phyloP scores from a whole-genome alignment of 768 basidiomycete species.

The Tulasnella sp. region DNA sequence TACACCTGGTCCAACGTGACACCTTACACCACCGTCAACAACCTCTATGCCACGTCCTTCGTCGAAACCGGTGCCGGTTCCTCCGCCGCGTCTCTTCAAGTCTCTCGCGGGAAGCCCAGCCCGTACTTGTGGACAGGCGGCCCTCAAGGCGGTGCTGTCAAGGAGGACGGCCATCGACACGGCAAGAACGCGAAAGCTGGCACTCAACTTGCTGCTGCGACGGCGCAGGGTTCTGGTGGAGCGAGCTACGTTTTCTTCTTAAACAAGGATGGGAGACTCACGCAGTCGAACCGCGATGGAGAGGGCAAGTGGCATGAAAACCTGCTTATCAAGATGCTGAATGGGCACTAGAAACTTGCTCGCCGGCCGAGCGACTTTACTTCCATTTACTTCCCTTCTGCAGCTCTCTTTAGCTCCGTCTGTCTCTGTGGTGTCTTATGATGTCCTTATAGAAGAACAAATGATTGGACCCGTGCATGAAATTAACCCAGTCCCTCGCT shows the following conservation, averaged over 20 bases:
- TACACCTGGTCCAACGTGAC: background rate
- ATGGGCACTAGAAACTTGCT: background rate
- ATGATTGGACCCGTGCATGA: slow-evolving; percentile 12
- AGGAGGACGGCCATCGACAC: background rate
- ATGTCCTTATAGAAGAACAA: no score
- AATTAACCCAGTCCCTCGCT: slow-evolving; percentile 12
- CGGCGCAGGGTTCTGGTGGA: background rate
- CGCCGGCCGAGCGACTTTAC: background rate
- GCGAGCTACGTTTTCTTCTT: background rate
- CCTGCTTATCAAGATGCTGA: background rate
- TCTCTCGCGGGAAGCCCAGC: no score
- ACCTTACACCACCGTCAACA: background rate
- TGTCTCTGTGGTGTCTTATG: no score
- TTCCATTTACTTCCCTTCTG: no score
- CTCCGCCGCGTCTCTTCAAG: no score
- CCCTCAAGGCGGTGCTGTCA: no score
- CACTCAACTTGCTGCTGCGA: background rate
- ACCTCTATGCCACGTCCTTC: background rate
- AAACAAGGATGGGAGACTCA: background rate
- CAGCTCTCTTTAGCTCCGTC: background rate
- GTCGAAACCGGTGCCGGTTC: no score
- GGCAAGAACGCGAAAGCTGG: background rate
- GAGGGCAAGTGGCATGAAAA: background rate
- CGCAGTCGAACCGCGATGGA: background rate
- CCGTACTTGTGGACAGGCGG: no score